Conservation (phyloP, 306 rosid genomes). For the Potentilla sterilis region DNA sequence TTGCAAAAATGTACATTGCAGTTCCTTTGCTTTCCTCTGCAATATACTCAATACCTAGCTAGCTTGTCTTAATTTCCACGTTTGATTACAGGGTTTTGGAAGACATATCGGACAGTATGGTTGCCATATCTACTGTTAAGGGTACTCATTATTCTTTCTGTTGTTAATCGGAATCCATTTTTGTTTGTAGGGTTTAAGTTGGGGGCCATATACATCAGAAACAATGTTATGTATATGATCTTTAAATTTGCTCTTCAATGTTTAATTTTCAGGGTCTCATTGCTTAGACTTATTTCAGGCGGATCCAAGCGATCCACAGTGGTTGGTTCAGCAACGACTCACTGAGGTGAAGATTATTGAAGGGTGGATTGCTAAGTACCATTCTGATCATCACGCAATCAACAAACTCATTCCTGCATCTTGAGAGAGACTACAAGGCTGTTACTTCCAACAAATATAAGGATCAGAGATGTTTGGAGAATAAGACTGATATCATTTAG, state of each 20-base stretch:
- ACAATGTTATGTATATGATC: too few species aligned
- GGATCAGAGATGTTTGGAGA: background rate
- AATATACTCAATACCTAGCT: background rate
- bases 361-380: background rate
- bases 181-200: too few species aligned
- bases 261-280: background rate
- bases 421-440: background rate
- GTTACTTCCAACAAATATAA: background rate
- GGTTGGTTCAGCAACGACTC: background rate
- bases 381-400: background rate
- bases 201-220: too few species aligned
- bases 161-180: background rate
- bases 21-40: too few species aligned
- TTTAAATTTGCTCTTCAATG: background rate
- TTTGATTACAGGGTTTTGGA: background rate
- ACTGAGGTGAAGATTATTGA: background rate
- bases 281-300: background rate
- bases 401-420: background rate
- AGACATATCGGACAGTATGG: background rate
- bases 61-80: background rate
- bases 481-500: background rate
- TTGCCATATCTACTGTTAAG: background rate
- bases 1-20: too few species aligned
- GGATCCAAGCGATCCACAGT: background rate
- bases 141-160: background rate